phyloP scores from a whole-genome alignment of 805 yeast species.

The Ogataea allantospora region DNA sequence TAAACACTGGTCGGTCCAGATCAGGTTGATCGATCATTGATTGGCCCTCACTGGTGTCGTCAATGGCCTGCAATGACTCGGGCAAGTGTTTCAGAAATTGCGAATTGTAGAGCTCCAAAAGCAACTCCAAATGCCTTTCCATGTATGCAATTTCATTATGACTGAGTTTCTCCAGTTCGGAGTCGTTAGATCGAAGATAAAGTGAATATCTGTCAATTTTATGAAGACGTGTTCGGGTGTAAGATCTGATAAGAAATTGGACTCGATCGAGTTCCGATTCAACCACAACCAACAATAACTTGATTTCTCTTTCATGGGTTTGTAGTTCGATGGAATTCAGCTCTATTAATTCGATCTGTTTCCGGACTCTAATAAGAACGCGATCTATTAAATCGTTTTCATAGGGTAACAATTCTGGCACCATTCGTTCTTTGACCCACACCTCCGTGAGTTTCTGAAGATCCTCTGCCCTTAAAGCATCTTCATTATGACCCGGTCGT shows the following conservation, averaged over 20 bases:
- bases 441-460: conserved; percentile 48
- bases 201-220: conserved; percentile 73
- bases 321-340: conserved; percentile 76
- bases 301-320: conserved; percentile 61
- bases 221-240: conserved; percentile 70
- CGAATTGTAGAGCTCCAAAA: conserved; percentile 62
- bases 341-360: conserved; percentile 74
- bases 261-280: conserved; percentile 91
- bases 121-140: conserved; percentile 62
- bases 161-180: conserved; percentile 45
- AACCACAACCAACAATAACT: conserved; percentile 75
- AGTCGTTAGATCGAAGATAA: conserved; percentile 49
- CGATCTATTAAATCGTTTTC: conserved; percentile 57
- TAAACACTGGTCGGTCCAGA: conserved; percentile 71
- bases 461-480: conserved; percentile 35
- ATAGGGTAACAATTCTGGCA: conserved; percentile 85
- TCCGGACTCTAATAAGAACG: conserved; percentile 57
- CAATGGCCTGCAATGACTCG: conserved; percentile 63
- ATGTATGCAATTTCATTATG: conserved; percentile 63
- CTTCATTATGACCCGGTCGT: conserved; percentile 27
- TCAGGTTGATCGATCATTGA: conserved; percentile 83
- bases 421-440: conserved; percentile 82
- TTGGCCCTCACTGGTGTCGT: conserved; percentile 66
- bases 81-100: conserved; percentile 72
- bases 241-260: conserved; percentile 76